phyloP scores from a whole-genome alignment of 2,329 filamentous ascomycete genomes.

The Talaromyces sp. region DNA sequence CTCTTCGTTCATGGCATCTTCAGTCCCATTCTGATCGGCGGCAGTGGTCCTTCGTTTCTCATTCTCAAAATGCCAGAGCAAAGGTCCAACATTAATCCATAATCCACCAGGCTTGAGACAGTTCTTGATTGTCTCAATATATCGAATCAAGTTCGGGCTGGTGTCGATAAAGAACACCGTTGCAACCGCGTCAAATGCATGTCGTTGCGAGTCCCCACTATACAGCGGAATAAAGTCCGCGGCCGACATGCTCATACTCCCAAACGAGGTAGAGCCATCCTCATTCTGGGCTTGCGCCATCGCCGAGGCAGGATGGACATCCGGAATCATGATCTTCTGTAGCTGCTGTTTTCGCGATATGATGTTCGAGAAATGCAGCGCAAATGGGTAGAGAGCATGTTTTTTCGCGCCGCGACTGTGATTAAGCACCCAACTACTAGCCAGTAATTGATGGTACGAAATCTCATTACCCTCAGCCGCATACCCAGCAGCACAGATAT shows the following conservation, averaged over 20 bases:
- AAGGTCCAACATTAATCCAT: slow-evolving; percentile 84
- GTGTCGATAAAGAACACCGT: slow-evolving; percentile 97
- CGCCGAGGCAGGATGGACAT: slow-evolving; percentile 66
- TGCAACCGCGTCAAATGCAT: slow-evolving; percentile 74
- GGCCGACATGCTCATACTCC: slow-evolving; percentile 86
- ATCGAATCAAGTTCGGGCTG: slow-evolving; percentile 85
- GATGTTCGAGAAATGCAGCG: slow-evolving; percentile 86
- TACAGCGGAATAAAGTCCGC: slow-evolving; percentile 93
- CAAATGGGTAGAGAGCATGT: slow-evolving; percentile 79
- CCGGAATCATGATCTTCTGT: slow-evolving; percentile 69
- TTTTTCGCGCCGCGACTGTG: slow-evolving; percentile 56
- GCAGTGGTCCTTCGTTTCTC: slow-evolving; percentile 23
- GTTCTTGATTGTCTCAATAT: slow-evolving; percentile 76
- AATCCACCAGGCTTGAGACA: slow-evolving; percentile 75
- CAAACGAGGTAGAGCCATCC: slow-evolving; percentile 40
- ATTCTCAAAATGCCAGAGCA: slow-evolving; percentile 95
- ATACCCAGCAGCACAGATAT: slow-evolving; percentile 72
- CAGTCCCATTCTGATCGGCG: slow-evolving; percentile 42
- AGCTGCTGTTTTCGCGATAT: slow-evolving; percentile 70
- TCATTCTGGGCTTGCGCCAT: slow-evolving; percentile 42
- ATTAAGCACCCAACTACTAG: slow-evolving; percentile 61
- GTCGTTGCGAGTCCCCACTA: slow-evolving; percentile 58
- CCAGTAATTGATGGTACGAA: slow-evolving; percentile 92
- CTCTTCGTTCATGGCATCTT: slow-evolving; percentile 32
- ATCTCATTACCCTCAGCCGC: slow-evolving; percentile 88